These are phyloP conservation scores for Yamadazyma olivae DNA, from an alignment of 805 yeast species.

Conservation along the genomic window DNA sequence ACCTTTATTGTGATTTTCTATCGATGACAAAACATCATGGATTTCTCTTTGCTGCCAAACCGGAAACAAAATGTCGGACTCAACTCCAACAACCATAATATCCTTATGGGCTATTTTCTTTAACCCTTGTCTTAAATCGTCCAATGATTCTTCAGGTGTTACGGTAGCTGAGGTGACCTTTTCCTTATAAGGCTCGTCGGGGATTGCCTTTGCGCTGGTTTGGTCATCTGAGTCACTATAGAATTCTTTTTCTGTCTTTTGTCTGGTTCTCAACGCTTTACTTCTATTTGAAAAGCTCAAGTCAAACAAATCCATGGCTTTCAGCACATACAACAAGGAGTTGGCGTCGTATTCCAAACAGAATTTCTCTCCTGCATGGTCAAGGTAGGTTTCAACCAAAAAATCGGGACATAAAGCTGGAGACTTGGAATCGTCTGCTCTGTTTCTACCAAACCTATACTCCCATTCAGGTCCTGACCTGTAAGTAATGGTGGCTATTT, in stretches of 20 bases:
- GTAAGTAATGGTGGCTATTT: slow-evolving; percentile 90
- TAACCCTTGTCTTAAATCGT: slow-evolving; percentile 69
- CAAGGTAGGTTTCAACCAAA: slow-evolving; percentile 86
- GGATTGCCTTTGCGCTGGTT: slow-evolving; percentile 29
- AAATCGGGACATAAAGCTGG: slow-evolving; percentile 95
- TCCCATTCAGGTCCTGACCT: slow-evolving; percentile 99
- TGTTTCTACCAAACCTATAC: slow-evolving; percentile 79
- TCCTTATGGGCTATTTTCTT: slow-evolving; percentile 58
- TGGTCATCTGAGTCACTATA: slow-evolving; percentile 6
- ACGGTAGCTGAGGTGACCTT: slow-evolving; percentile 44
- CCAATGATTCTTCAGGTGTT: slow-evolving; percentile 52
- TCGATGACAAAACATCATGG: slow-evolving; percentile 51
- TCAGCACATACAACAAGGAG: slow-evolving; percentile 80
- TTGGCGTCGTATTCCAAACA: slow-evolving; percentile 89
- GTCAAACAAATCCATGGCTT: slow-evolving; percentile 94
- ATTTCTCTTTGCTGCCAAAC: slow-evolving; percentile 93
- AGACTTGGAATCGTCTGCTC: slow-evolving; percentile 72
- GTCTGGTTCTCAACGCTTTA: slow-evolving; percentile 42
- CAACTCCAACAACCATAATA: slow-evolving; percentile 84
- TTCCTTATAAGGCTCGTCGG: slow-evolving; percentile 52
- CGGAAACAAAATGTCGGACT: slow-evolving; percentile 87
- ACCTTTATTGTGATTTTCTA: slow-evolving; percentile 24
- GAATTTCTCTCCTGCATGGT: slow-evolving; percentile 94
- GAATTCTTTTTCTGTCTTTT: slow-evolving; percentile 29
- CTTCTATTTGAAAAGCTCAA: slow-evolving; percentile 51